Evolutionary conservation across 1,284 basidiomycete genomes (phyloP), one percentile per base, ranked within the genome.

Genomic region (Peniophora sp.): DNA sequence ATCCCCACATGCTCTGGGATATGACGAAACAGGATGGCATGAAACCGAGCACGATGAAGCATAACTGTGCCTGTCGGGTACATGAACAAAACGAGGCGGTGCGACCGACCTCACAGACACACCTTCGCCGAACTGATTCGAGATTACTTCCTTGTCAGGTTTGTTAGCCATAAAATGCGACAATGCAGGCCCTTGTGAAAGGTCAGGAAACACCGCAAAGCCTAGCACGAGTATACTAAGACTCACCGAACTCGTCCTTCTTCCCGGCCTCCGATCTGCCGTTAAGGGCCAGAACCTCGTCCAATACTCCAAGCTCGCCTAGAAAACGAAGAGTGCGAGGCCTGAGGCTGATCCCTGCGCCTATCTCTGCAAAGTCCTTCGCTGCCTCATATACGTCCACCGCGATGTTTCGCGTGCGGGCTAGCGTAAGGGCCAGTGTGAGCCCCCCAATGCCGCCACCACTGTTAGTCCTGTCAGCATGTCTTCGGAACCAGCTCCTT

Each of bases 361-460:
- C 74, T 24, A 78, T 74, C 57, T 78, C 75, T 50, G 64, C 71
- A 62, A 77, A 75, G 17, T 65, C 67, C 8, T 63, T 66, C 11
- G 75, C 67, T 3, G 72, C 69, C 59, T 78, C 75, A 58, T 75
- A 78, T 1, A 78, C 59, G 27, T 70, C 64, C 3, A 77, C 70
- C 43, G 69, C 60, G n/a, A 78, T 67, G 55, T 74, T 62, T 1
- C 65, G 51, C 50, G 63, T 65, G 48, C 60, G 61, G 1, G 70
- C 69, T 9, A 76, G 63, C 2, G 68, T 67, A 10, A 75, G 68
- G 2, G 74, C 74, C 3, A 76, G 63, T 39, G 65, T 71, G 6
- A 78, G 61, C 3, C 74, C 74, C n/a, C 73, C 70, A 44, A 77
- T 75, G 1, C 74, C 74, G 5, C 74, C 75, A 5, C 74, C 75